Conservation (phyloP, 2,329 filamentous ascomycete species). For the Fusarium sp. region DNA sequence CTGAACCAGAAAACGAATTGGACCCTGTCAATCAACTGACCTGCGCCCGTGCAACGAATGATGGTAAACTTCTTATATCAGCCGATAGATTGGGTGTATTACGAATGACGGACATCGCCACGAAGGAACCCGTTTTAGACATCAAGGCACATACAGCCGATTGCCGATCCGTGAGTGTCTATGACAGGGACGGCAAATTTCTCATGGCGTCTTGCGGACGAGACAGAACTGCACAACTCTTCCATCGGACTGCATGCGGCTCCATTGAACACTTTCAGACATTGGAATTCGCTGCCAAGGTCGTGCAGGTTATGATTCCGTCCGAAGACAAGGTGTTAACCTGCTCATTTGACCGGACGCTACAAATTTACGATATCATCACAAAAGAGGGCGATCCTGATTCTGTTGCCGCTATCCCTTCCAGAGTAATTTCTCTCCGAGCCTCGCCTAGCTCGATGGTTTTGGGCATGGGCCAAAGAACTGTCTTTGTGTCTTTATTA, state of each 20-base stretch:
- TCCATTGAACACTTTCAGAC: slow-evolving; percentile 87
- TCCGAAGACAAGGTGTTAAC: slow-evolving; percentile 82
- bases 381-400: slow-evolving; percentile 73
- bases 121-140: slow-evolving; percentile 72
- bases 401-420: slow-evolving; percentile 79
- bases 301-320: slow-evolving; percentile 80
- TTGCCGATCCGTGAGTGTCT: slow-evolving; percentile 83
- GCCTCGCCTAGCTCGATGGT: slow-evolving; percentile 88
- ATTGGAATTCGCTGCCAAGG: slow-evolving; percentile 89
- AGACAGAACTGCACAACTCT: slow-evolving; percentile 95
- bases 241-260: slow-evolving; percentile 68
- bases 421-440: slow-evolving; percentile 83
- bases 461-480: slow-evolving; percentile 70
- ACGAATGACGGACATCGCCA: slow-evolving; percentile 72
- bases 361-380: slow-evolving; percentile 84
- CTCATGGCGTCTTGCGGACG: slow-evolving; percentile 86
- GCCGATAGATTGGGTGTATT: slow-evolving; percentile 91
- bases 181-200: slow-evolving; percentile 69
- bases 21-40: slow-evolving; percentile 69
- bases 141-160: slow-evolving; percentile 89
- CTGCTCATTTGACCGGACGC: slow-evolving; percentile 86
- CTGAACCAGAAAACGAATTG: slow-evolving; percentile 60
- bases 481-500: slow-evolving; percentile 68
- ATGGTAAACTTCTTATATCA: slow-evolving; percentile 76
- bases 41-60: slow-evolving; percentile 68